These are phyloP conservation scores for Fagus sylvatica DNA, from an alignment of 306 rosid species.

Conservation along the genomic window DNA sequence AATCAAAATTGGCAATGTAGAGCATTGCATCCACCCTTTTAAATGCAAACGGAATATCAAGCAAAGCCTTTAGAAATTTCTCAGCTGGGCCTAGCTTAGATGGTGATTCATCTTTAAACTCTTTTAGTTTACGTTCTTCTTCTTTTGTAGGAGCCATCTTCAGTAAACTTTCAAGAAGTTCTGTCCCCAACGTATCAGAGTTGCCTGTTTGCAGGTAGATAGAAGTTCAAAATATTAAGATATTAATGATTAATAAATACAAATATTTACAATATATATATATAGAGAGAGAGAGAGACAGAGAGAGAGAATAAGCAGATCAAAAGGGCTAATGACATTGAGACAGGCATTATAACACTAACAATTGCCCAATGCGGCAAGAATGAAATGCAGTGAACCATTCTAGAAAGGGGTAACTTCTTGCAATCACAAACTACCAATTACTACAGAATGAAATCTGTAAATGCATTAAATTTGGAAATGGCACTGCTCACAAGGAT, in stretches of 20 bases:
- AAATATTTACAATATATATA: not conserved
- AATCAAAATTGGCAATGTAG: slow-evolving; percentile 85
- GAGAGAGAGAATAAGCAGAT: not conserved
- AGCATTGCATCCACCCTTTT: slow-evolving; percentile 93
- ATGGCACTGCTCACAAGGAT: not conserved
- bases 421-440: not conserved
- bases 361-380: not conserved
- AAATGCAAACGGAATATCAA: slow-evolving; percentile 87
- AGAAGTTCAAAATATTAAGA: not conserved
- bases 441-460: not conserved
- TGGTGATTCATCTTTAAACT: slow-evolving; percentile 75
- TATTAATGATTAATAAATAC: not conserved
- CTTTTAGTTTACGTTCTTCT: slow-evolving; percentile 69
- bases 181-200: slow-evolving; percentile 74
- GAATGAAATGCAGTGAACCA: not conserved
- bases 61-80: slow-evolving; percentile 83
- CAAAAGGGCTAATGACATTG: not conserved
- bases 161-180: slow-evolving; percentile 76
- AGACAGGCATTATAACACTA: not conserved
- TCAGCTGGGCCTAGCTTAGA: slow-evolving; percentile 90
- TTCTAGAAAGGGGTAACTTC: not conserved
- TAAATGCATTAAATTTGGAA: not conserved
- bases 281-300: not conserved
- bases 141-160: slow-evolving; percentile 94
- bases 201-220: slow-evolving; percentile 52